A percentile compares a stretch with the other conserved stretches of the same genome.
Evolutionary conservation across 495 filamentous ascomycete species (phyloP).

Genomic region (Daldinia caldariorum): DNA sequence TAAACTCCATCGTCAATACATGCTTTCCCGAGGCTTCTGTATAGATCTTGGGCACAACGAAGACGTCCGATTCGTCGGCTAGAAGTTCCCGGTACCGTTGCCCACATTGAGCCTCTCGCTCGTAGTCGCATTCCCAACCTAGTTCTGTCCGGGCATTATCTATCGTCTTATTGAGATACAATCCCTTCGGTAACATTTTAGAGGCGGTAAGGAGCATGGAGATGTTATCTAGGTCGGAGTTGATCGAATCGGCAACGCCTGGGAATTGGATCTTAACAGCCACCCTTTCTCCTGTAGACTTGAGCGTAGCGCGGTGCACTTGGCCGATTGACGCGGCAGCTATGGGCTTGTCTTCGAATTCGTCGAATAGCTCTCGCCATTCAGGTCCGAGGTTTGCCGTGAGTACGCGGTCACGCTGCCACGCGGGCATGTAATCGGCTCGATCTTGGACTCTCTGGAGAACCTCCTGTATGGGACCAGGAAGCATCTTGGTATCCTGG

Average conservation of each 20-base stretch:
- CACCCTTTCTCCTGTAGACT: slow-evolving; percentile 75
- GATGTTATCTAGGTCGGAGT: slow-evolving; percentile 93
- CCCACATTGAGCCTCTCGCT: slow-evolving; percentile 83
- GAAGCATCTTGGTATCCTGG: slow-evolving; percentile 97
- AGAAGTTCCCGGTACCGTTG: slow-evolving; percentile 78
- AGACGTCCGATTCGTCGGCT: slow-evolving; percentile 72
- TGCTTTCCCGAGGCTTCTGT: slow-evolving; percentile 82
- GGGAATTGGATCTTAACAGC: slow-evolving; percentile 98
- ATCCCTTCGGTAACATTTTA: slow-evolving; percentile 84
- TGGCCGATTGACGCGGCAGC: slow-evolving; percentile 98
- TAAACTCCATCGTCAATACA: slow-evolving; percentile 92
- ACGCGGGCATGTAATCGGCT: slow-evolving; percentile 97
- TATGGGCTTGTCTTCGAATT: slow-evolving; percentile 91
- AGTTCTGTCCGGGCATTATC: slow-evolving; percentile 94
- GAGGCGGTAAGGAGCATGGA: slow-evolving; percentile 90
- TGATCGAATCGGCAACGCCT: slow-evolving; percentile 93
- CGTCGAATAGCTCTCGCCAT: slow-evolving; percentile 84
- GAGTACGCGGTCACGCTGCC: slow-evolving; percentile 87
- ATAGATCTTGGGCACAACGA: slow-evolving; percentile 80
- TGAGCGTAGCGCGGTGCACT: slow-evolving; percentile 87
- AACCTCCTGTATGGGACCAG: slow-evolving; percentile 82
- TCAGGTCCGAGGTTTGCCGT: slow-evolving; percentile 78
- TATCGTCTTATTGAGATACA: slow-evolving; percentile 97
- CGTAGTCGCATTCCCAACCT: slow-evolving; percentile 97
- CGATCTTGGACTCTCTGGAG: slow-evolving; percentile 94